A percentile compares a stretch with the other conserved stretches of the same genome.
Evolutionary conservation across 2,329 filamentous ascomycete genomes (phyloP).

Genomic region (Nectriaceae sp.): DNA sequence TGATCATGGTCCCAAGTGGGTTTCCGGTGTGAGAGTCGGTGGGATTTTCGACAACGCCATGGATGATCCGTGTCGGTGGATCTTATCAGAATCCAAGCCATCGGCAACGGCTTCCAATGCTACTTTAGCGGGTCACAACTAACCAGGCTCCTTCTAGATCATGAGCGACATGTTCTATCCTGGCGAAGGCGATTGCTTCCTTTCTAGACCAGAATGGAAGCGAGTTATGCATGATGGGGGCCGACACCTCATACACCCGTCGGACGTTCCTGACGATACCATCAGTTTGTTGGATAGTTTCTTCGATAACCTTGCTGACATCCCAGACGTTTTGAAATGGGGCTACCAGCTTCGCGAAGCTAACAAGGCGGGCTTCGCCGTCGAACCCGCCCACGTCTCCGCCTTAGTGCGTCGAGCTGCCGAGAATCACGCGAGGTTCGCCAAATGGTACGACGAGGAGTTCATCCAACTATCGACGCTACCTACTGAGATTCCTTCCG

Average conservation of each 20-base stretch:
- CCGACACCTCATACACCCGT: constrained; percentile 28
- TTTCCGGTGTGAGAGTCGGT: constrained; percentile 17
- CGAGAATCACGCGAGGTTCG: constrained; percentile 32
- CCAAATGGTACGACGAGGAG: constrained; percentile 33
- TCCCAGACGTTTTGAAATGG: constrained; percentile 35
- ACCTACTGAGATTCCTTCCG: constrained; percentile 30
- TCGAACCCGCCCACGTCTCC: constrained; percentile 31
- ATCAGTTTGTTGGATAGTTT: constrained; percentile 35
- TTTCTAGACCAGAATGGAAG: constrained; percentile 39
- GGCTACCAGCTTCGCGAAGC: constrained; percentile 35
- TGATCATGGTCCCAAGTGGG: constrained; percentile 21
- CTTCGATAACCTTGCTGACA: constrained; percentile 35
- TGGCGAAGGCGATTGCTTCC: constrained; percentile 37
- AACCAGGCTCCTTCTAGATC: constrained; percentile 32
- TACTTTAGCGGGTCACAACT: constrained; percentile 23
- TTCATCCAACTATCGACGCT: constrained; percentile 23
- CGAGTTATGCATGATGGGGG: constrained; percentile 30
- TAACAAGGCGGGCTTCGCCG: constrained; percentile 28
- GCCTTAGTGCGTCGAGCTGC: constrained; percentile 30
- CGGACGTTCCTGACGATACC: constrained; percentile 20
- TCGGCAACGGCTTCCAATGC: constrained; percentile 21
- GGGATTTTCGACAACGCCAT: constrained; percentile 2
- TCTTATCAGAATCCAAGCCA: constrained; percentile 13
- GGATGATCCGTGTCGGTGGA: constrained; percentile 18
- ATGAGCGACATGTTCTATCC: constrained; percentile 41